phyloP scores from a whole-genome alignment of 2,329 filamentous ascomycete species.

The Ascosphaera apis region DNA sequence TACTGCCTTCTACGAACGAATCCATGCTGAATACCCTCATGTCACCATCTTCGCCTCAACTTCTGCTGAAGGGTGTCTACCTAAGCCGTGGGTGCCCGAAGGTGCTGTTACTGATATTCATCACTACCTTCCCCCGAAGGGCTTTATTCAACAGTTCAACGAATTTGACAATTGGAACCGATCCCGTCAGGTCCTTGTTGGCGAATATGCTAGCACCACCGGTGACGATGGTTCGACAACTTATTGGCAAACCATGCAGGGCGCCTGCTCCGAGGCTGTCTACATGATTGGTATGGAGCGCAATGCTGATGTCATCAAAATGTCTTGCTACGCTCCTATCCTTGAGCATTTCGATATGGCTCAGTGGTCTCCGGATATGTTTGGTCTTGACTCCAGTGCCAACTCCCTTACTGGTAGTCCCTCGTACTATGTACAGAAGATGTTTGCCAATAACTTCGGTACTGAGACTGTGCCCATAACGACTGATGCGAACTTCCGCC shows the following conservation, averaged over 20 bases:
- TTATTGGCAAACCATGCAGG: constrained; percentile 14
- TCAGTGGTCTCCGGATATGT: constrained; percentile 10
- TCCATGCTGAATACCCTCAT: constrained; percentile 30
- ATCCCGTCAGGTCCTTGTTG: constrained; percentile 10
- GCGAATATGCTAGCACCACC: constrained; percentile 10
- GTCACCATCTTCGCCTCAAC: constrained; percentile 27
- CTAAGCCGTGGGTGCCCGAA: constrained; percentile 8
- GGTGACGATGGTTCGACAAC: constrained; percentile 5
- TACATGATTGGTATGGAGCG: constrained; percentile 32
- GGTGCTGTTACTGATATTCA: constrained; percentile 28
- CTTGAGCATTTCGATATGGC: constrained; percentile 14
- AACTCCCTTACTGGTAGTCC: background rate
- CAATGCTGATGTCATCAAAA: constrained; percentile 16
- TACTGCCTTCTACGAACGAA: constrained; percentile 34
- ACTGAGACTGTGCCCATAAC: constrained; percentile 11
- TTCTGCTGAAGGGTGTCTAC: constrained; percentile 15
- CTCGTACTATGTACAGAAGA: constrained; percentile 15
- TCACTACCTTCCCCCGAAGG: constrained; percentile 28
- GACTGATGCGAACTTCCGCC: constrained; percentile 10
- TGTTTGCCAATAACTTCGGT: constrained; percentile 15
- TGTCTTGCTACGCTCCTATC: constrained; percentile 16
- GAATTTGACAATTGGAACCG: constrained; percentile 27
- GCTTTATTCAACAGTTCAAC: constrained; percentile 27
- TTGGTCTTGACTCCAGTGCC: constrained; percentile 1
- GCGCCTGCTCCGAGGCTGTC: constrained; percentile 39